A percentile compares a stretch with the other conserved stretches of the same genome.
Conservation (phyloP, 164 flowering plant genomes). For the Umbellularia californica region DNA sequence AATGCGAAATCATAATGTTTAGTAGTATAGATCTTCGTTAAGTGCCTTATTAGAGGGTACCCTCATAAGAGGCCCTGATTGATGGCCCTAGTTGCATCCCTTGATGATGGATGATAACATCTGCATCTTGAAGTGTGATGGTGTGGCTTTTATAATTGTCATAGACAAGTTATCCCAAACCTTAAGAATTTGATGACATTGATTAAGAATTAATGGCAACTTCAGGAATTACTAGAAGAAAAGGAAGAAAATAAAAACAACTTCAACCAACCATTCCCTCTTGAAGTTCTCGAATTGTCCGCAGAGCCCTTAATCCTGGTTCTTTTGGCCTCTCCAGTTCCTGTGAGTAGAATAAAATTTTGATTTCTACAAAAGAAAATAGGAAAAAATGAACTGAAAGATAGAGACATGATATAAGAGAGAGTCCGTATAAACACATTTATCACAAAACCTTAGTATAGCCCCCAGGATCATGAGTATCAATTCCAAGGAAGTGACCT, state of each 20-base stretch:
- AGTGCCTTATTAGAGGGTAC: too few species aligned
- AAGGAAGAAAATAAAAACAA: neutral
- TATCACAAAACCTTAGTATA: conserved; percentile 48
- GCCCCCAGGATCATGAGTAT: conserved; percentile 98
- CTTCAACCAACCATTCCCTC: conserved; percentile 77
- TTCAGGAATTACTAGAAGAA: too few species aligned
- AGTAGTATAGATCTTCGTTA: too few species aligned
- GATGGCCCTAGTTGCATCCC: too few species aligned
- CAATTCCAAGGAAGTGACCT: conserved; percentile 89
- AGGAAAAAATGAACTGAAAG: neutral
- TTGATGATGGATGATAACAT: too few species aligned
- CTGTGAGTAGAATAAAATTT: conserved; percentile 31
- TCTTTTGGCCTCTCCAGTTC: conserved; percentile 71
- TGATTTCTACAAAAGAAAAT: neutral
- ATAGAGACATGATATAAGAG: conserved; percentile 2
- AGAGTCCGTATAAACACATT: neutral
- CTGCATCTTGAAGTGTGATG: neutral
- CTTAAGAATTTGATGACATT: neutral
- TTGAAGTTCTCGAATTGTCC: conserved; percentile 63
- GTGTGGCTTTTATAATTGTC: neutral
- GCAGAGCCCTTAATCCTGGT: conserved; percentile 74
- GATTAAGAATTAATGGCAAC: neutral
- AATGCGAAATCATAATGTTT: too few species aligned
- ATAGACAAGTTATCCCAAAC: neutral
- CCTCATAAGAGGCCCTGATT: too few species aligned